These are phyloP conservation scores for Exophiala sp. DNA, from an alignment of 2,329 filamentous ascomycete genomes.

Conservation along the genomic window DNA sequence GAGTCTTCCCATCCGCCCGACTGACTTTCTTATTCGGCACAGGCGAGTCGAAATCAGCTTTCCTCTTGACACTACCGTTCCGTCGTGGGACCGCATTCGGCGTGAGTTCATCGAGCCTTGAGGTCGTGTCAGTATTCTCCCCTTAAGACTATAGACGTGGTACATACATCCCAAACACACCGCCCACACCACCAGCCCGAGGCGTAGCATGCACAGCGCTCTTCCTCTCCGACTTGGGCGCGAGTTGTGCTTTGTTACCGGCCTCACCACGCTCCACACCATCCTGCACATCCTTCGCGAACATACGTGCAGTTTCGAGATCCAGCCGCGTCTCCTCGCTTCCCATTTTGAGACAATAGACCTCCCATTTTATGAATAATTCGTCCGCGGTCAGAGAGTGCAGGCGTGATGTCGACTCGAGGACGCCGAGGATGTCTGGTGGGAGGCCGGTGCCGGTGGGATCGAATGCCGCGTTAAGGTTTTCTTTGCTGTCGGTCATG, in stretches of 20 bases:
- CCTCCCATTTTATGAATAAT: slow-evolving; percentile 98
- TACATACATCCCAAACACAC: slow-evolving; percentile 77
- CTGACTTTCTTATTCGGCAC: slow-evolving; percentile 37
- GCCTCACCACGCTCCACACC: slow-evolving; percentile 70
- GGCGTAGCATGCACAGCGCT: slow-evolving; percentile 55
- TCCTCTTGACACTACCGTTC: slow-evolving; percentile 51
- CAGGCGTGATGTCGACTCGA: slow-evolving; percentile 80
- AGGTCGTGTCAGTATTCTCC: slow-evolving; percentile 15
- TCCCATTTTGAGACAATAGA: slow-evolving; percentile 93
- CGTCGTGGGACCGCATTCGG: slow-evolving; percentile 56
- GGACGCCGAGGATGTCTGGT: slow-evolving; percentile 72
- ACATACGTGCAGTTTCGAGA: slow-evolving; percentile 66
- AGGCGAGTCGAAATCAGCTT: slow-evolving; percentile 50
- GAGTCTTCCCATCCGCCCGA: slow-evolving; percentile 38
- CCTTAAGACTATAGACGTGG: not conserved
- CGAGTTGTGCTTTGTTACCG: slow-evolving; percentile 41
- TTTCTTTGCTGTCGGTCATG: slow-evolving; percentile 46
- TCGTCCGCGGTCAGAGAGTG: slow-evolving; percentile 80
- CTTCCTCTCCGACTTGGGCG: slow-evolving; percentile 63
- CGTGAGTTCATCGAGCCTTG: slow-evolving; percentile 64
- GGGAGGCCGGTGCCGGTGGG: slow-evolving; percentile 58
- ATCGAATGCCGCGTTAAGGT: slow-evolving; percentile 60
- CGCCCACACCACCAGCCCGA: slow-evolving; percentile 56
- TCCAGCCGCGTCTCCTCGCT: slow-evolving; percentile 69
- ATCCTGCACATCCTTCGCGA: slow-evolving; percentile 86